phyloP scores from a whole-genome alignment of 1,284 basidiomycete species.

The Coniferiporia weirii region DNA sequence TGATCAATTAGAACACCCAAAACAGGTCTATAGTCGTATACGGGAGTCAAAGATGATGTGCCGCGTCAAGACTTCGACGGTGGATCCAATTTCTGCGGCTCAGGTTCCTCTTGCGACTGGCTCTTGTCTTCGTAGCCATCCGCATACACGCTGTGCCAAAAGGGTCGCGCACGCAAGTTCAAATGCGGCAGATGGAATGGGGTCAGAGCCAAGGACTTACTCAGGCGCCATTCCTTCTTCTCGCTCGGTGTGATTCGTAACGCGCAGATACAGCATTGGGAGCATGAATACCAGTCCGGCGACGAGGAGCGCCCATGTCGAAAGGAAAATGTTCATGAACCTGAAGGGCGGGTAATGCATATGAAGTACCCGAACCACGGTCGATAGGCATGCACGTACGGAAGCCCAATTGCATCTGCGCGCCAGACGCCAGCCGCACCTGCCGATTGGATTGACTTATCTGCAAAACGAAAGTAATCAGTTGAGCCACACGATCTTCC shows the following conservation, averaged over 20 bases:
- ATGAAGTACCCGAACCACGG: neutral
- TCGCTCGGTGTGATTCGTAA: constrained; percentile 25
- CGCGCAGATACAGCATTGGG: constrained; percentile 27
- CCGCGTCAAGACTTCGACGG: too few relatives aligned
- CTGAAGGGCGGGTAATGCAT: constrained; percentile 1
- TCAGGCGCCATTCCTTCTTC: constrained; percentile 21
- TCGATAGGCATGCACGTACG: constrained; percentile 21
- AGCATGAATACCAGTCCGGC: constrained; percentile 26
- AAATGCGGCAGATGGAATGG: too few relatives aligned
- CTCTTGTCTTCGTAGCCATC: too few relatives aligned
- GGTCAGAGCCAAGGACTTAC: too few relatives aligned
- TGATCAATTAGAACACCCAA: too few relatives aligned
- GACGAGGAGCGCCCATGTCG: constrained; percentile 26
- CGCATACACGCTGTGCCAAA: too few relatives aligned
- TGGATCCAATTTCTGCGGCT: too few relatives aligned
- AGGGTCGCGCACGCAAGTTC: too few relatives aligned
- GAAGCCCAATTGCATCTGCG: constrained; percentile 28
- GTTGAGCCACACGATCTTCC: neutral
- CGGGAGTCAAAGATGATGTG: too few relatives aligned
- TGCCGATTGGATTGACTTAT: constrained; percentile 34
- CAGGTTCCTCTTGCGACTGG: too few relatives aligned
- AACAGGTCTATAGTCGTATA: too few relatives aligned
- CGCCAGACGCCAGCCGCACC: constrained; percentile 35
- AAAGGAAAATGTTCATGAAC: constrained; percentile 28
- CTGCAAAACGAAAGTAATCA: constrained; percentile 20